Base-by-base conservation (phyloP, 2,329 filamentous ascomycete species). In the Fusarium penzigii region DNA sequence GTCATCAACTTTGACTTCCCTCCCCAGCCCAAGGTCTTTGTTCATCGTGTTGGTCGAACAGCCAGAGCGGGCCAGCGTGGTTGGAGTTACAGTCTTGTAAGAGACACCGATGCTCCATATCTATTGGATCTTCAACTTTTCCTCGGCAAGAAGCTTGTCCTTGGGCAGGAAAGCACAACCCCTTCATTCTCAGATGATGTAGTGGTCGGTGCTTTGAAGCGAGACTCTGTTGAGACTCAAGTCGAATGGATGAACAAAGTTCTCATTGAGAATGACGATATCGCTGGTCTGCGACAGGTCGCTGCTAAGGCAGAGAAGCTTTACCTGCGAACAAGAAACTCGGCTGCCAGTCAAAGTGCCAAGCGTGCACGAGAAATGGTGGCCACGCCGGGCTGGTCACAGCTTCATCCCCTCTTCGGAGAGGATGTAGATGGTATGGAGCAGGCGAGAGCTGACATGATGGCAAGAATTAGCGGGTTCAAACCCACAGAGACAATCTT, bases 1-100 rank as follows among this genome's bases (percentile, higher is more conserved):
- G 94, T 99, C 53, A 93, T 99, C 77, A 97, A 99, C 77, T 99
- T 96, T 72, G 93, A 97, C 68, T 99, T 99, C 59, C 93, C 94
- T 3, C 89, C 93, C 2, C 94, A 97, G 66, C 91, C 94, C 17
- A 99, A 99, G 74, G 86, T 99, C 40, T 99, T 95, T 65, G 89
- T 99, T 29, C 94, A 99, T 72, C 87, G 94, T 68, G 94, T 99
- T 43, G 94, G 94, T 65, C 87, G 94, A 74, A 99, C 95, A 25
- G 95, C 94, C 39, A 86, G 94, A 82, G 95, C 95, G 42, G 94
- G 93, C 13, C 87, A 91, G 64, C 85, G 88, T 59, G 94, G 94
- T 57, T 97, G 94, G 94, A 89, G 88, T 74, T 99, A 96, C 74
- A 97, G 90, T 76, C 79, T 99, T 17, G 87, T 97, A 25, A 83